Conservation (phyloP, 2,329 filamentous ascomycete genomes). For the Rosellinia necatrix region DNA sequence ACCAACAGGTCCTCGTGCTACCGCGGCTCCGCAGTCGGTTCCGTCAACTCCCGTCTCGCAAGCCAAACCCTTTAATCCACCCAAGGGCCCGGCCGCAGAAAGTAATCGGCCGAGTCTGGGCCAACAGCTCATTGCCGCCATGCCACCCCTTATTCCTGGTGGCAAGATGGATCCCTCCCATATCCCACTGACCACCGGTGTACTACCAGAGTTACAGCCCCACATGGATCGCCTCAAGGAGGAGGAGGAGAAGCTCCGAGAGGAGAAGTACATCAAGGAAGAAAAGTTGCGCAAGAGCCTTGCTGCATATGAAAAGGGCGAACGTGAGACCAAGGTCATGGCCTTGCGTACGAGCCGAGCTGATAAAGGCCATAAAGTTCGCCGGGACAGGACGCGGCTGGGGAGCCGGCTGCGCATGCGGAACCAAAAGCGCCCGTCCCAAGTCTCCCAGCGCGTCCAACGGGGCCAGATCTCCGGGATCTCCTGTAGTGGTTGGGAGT, state of each 20-base stretch:
- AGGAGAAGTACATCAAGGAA: slow-evolving; percentile 58
- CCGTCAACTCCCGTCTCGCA: slow-evolving; percentile 45
- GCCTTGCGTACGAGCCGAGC: slow-evolving; percentile 61
- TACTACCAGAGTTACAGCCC: slow-evolving; percentile 58
- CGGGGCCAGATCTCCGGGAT: slow-evolving; percentile 30
- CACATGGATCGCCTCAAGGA: slow-evolving; percentile 59
- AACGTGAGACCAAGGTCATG: slow-evolving; percentile 58
- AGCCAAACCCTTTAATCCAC: slow-evolving; percentile 60
- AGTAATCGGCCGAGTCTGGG: slow-evolving; percentile 50
- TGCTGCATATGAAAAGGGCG: slow-evolving; percentile 57
- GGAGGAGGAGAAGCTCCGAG: slow-evolving; percentile 61
- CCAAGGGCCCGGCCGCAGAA: slow-evolving; percentile 55
- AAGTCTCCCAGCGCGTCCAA: slow-evolving; percentile 48
- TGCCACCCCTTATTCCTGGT: slow-evolving; percentile 58
- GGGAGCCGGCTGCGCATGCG: slow-evolving; percentile 51
- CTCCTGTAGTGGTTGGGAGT: slow-evolving; percentile 26
- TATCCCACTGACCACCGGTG: slow-evolving; percentile 50
- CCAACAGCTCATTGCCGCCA: slow-evolving; percentile 55
- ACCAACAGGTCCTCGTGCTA: slow-evolving; percentile 39
- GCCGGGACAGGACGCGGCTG: slow-evolving; percentile 55
- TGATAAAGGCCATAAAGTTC: slow-evolving; percentile 60
- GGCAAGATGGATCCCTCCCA: slow-evolving; percentile 58
- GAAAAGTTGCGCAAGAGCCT: slow-evolving; percentile 60
- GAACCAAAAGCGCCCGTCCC: slow-evolving; percentile 68
- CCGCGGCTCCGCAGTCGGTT: slow-evolving; percentile 41